Percentiles rank a stretch among this genome's conserved stretches.
Evolutionary conservation across 2,329 filamentous ascomycete genomes (phyloP).

Genomic region (Apiospora marii): DNA sequence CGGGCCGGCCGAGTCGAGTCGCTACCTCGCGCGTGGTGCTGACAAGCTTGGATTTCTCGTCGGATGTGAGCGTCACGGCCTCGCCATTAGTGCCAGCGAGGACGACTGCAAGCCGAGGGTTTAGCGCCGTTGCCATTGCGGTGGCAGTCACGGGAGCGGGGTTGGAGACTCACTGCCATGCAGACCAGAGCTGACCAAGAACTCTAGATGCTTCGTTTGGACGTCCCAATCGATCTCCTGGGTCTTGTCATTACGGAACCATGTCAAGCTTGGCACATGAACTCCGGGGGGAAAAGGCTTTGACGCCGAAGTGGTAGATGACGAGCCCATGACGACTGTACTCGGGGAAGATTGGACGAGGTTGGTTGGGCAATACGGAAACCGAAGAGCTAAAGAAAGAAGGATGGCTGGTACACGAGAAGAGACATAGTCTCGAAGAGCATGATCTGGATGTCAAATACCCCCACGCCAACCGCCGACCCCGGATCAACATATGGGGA

Average conservation of each 20-base stretch:
- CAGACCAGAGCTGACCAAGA: conserved; percentile 60
- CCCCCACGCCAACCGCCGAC: neutral
- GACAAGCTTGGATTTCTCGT: conserved; percentile 70
- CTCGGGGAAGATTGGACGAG: neutral
- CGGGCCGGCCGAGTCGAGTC: conserved; percentile 61
- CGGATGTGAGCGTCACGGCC: conserved; percentile 70
- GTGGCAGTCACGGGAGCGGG: neutral
- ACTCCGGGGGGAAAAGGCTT: conserved; percentile 55
- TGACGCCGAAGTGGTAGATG: neutral
- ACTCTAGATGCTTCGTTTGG: conserved; percentile 61
- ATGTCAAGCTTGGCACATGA: conserved; percentile 65
- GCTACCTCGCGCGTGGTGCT: conserved; percentile 68
- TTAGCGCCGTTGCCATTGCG: neutral
- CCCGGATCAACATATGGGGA: neutral
- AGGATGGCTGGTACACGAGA: neutral
- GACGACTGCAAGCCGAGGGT: conserved; percentile 52
- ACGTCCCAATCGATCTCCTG: conserved; percentile 65
- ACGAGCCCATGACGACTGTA: conserved; percentile 11
- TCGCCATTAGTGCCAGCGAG: conserved; percentile 78
- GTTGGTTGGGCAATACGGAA: neutral
- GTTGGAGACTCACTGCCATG: conserved; percentile 51
- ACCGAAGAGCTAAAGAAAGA: neutral
- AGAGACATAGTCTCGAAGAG: no score
- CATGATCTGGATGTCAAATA: neutral
- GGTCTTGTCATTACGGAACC: conserved; percentile 54